Percentiles rank a stretch among this genome's conserved stretches.
These are phyloP conservation scores for Scedosporium dehoogii DNA, from an alignment of 2,329 filamentous ascomycete species.

Conservation along the genomic window DNA sequence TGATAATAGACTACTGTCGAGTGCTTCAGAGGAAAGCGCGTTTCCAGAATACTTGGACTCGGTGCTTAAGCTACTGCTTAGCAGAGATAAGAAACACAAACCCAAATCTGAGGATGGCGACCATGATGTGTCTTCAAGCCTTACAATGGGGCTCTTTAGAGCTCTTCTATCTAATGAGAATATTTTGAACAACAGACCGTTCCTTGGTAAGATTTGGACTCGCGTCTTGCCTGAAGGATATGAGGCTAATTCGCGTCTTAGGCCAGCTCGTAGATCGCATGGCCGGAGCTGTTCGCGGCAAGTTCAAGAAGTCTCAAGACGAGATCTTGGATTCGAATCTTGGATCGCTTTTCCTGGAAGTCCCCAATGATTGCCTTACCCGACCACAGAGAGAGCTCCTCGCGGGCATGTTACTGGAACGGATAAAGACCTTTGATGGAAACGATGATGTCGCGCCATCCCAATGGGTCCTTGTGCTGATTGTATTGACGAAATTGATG, in stretches of 20 bases:
- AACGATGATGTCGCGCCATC: slow-evolving; percentile 2
- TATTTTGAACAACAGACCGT: slow-evolving; percentile 9
- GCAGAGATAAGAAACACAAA: background rate
- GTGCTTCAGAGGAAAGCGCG: slow-evolving; percentile 3
- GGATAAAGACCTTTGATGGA: slow-evolving; percentile 4
- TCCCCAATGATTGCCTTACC: slow-evolving; percentile 12
- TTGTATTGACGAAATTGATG: slow-evolving; percentile 33
- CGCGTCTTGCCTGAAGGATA: background rate
- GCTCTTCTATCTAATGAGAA: slow-evolving; percentile 10
- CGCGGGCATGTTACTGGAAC: slow-evolving; percentile 1
- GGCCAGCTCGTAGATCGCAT: slow-evolving; percentile 10
- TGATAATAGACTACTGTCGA: slow-evolving; percentile 7
- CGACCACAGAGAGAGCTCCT: slow-evolving; percentile 9
- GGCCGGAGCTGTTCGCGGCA: background rate
- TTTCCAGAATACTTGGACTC: background rate
- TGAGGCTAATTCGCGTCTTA: background rate
- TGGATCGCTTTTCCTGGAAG: background rate
- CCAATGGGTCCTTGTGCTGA: slow-evolving; percentile 9
- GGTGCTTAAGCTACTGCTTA: background rate
- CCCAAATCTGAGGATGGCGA: background rate
- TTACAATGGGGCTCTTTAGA: slow-evolving; percentile 2
- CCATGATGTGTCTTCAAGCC: background rate
- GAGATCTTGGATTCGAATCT: slow-evolving; percentile 1
- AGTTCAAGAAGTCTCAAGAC: background rate
- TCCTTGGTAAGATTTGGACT: slow-evolving; percentile 6